Percentiles rank a stretch among this genome's conserved stretches.
Conservation (phyloP, 768 basidiomycete species). For the Tephrocybe rancida region DNA sequence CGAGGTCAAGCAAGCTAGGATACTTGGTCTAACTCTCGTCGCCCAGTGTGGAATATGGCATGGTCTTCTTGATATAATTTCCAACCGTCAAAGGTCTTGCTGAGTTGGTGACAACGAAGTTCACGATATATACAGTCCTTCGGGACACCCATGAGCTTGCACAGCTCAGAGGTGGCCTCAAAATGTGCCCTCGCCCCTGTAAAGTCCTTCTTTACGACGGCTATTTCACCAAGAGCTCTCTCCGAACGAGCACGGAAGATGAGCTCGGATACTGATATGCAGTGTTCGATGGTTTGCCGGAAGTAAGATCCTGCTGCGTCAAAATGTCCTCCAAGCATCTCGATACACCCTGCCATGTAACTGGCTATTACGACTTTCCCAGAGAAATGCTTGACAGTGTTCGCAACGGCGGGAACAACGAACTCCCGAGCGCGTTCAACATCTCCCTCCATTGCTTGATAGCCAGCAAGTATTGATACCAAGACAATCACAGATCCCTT, state of each 20-base stretch:
- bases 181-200: background rate
- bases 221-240: slow-evolving; percentile 1
- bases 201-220: background rate
- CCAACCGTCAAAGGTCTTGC: slow-evolving; percentile 7
- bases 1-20: no score
- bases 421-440: slow-evolving; percentile 1
- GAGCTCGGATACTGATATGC: background rate
- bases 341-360: slow-evolving; percentile 6
- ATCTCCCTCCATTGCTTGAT: slow-evolving; percentile 3
- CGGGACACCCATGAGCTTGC: background rate
- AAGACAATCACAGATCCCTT: background rate
- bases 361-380: background rate
- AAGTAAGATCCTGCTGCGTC: background rate
- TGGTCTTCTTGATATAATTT: background rate
- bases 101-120: background rate
- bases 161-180: background rate
- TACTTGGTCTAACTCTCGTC: no score
- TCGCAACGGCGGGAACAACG: background rate
- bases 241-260: background rate
- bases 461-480: background rate
- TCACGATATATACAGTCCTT: background rate
- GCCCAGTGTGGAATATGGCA: background rate
- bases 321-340: background rate
- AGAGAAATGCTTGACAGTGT: background rate
- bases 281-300: background rate